phyloP scores from a whole-genome alignment of 2,329 filamentous ascomycete species.

The Dactylellina cionopaga region DNA sequence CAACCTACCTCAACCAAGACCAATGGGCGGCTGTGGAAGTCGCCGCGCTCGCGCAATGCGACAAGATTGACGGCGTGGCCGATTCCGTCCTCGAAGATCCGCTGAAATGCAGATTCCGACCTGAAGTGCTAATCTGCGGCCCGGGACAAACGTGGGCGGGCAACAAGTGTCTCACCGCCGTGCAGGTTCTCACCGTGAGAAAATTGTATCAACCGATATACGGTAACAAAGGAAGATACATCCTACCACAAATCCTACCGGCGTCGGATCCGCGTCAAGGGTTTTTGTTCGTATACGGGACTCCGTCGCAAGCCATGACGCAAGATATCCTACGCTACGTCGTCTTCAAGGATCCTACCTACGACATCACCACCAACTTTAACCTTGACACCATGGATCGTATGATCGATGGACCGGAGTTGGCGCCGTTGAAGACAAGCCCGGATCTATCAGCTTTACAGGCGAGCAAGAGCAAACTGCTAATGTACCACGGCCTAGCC shows the following conservation, averaged over 20 bases:
- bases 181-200: constrained; percentile 58
- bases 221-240: constrained; percentile 58
- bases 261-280: not conserved
- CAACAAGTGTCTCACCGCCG: constrained; percentile 57
- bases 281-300: constrained; percentile 5
- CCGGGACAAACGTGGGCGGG: constrained; percentile 19
- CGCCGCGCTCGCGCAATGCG: constrained; percentile 64
- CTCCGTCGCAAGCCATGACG: not conserved
- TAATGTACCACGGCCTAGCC: constrained; percentile 64
- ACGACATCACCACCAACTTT: constrained; percentile 59
- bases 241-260: constrained; percentile 54
- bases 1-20: constrained; percentile 54
- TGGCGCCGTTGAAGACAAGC: constrained; percentile 59
- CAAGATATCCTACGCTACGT: constrained; percentile 63
- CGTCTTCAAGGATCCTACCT: constrained; percentile 62
- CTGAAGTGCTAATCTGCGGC: constrained; percentile 59
- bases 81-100: constrained; percentile 64
- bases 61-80: constrained; percentile 63
- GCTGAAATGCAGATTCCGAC: constrained; percentile 58
- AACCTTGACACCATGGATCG: constrained; percentile 60
- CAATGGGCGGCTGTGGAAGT: constrained; percentile 59
- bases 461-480: constrained; percentile 62
- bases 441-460: constrained; percentile 61
- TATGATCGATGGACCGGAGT: constrained; percentile 60
- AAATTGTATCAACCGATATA: constrained; percentile 59